A percentile compares a stretch with the other conserved stretches of the same genome.
Evolutionary conservation across 352 stramenopile species (phyloP).

Genomic region (Phytophthora pluvialis): DNA sequence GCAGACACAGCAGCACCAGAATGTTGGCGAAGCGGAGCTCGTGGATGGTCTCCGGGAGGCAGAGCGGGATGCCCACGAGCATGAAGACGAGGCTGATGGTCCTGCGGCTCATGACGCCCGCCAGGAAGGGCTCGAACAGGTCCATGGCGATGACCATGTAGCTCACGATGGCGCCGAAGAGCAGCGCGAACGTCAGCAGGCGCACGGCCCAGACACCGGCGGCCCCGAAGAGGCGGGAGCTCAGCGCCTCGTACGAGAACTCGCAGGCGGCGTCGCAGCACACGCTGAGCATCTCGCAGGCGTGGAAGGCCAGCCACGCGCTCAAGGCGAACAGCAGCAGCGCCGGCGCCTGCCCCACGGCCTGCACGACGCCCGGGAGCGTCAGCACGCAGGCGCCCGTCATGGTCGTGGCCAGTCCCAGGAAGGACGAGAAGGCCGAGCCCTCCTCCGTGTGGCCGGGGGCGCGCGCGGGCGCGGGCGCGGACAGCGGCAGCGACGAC

Average conservation of each 20-base stretch:
- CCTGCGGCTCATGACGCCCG: slow-evolving; percentile 57
- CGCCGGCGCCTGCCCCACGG: slow-evolving; percentile 56
- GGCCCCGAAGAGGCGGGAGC: slow-evolving; percentile 73
- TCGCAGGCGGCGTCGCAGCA: slow-evolving; percentile 66
- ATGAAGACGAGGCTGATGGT: slow-evolving; percentile 72
- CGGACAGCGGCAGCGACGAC: slow-evolving; percentile 5
- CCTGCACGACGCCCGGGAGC: slow-evolving; percentile 69
- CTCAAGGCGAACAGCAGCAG: slow-evolving; percentile 62
- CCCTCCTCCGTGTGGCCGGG: slow-evolving; percentile 53
- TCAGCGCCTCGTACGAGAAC: slow-evolving; percentile 85
- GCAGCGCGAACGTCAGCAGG: slow-evolving; percentile 71
- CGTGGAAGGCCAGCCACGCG: slow-evolving; percentile 68
- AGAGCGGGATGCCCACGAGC: slow-evolving; percentile 73
- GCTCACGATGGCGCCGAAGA: slow-evolving; percentile 83
- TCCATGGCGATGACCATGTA: slow-evolving; percentile 90
- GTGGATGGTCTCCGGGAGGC: slow-evolving; percentile 84
- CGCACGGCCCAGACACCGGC: slow-evolving; percentile 76
- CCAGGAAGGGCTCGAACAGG: slow-evolving; percentile 81
- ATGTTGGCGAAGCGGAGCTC: slow-evolving; percentile 84
- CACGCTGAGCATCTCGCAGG: slow-evolving; percentile 77
- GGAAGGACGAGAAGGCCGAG: slow-evolving; percentile 74
- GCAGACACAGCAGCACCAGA: slow-evolving; percentile 75
- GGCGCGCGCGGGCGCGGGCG: not conserved
- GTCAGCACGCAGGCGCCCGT: slow-evolving; percentile 83
- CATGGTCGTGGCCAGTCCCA: slow-evolving; percentile 86